Evolutionary conservation across 371 early-diverging fungal species (phyloP), one percentile per base, ranked within the genome.

Genomic region (Antonospora locustae): DNA sequence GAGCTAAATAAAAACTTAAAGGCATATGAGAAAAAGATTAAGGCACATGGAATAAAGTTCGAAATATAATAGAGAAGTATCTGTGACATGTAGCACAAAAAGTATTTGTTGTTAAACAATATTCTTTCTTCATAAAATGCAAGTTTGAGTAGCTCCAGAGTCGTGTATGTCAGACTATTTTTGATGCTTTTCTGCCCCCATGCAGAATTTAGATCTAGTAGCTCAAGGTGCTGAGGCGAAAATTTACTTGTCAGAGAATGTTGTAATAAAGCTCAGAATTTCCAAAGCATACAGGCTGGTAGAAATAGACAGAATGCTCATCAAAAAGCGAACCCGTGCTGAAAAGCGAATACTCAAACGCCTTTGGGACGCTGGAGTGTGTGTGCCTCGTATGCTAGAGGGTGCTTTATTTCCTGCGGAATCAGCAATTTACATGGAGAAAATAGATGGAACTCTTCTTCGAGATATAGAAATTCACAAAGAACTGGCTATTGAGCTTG

Each of bases 201-300:
- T n/a, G n/a, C n/a, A n/a, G n/a, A n/a, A n/a, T n/a, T n/a, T n/a
- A n/a, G n/a, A n/a, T 14, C 7, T 43, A 6, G 23, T 65, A 22
- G 53, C 48, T 25, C 62, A 41, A 1, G 74, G 74, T 12, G 71
- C 74, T 41, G 74, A 74, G 46, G 68, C 71, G 25, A 45, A 48
- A 9, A 48, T 74, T 16, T 70, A 55, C 41, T 22, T 16, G 28
- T 19, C 41, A 3, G 45, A 52, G 14, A 43, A 45, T 4, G 44
- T 48, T n/a, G 48, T 71, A 47, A 3, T 57, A 14, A 74, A 74
- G 53, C 37, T 61, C 32, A 48, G 74, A 39, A 3, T 53, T 2
- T 30, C 24, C 3, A 74, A 74, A 55, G 24, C 20, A n/a, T 74
- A 71, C 34, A 55, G 74, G 43, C 51, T 65, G 4, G 7, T 14